Base-by-base conservation (phyloP, 768 basidiomycete genomes). In the Boletellus sp. region DNA sequence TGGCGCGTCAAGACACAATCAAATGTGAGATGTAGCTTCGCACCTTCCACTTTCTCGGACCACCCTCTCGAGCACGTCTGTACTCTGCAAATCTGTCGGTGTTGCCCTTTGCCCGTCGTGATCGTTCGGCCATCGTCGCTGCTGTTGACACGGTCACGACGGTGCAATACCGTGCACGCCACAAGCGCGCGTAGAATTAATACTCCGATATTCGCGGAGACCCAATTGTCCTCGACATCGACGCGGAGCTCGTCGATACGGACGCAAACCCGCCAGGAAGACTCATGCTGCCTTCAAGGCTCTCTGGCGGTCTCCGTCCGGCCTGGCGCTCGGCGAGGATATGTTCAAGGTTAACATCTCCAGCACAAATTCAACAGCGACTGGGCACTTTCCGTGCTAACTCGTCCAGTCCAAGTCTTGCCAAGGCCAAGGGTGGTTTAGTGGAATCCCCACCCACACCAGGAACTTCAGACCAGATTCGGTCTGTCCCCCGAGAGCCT, bases 51-150 rank as follows among this genome's bases (percentile, higher is more conserved):
- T 74, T 67, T 45, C 84, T 77, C 37, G 70, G 60, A 8, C 83
- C 85, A 22, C 80, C 85, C 35, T 80, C 80, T 42, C 84, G 68
- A 13, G 77, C 74, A 28, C 80, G 75, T 63, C 76, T 84, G 42
- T 80, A 77, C 54, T 83, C 83, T 28, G 79, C 79, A 33, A 86
- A 67, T 50, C 76, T 80, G 49, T 80, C 76, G 10, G 32, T 33
- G 12, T n/a, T 45, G 13, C 50, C 40, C 42, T 55, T 66, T 40
- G 55, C 7, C 34, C 66, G 62, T 45, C 66, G 59, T 10, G 68
- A 60, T 35, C 68, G 57, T 12, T 69, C 61, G 28, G 56, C 47
- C 66, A 65, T 65, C 6, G 47, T 49, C 23, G 45, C 28, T 28
- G 28, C 28, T 11, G 28, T 28, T 2, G 28, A 28, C 28, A 11